Evolutionary conservation across 2,329 filamentous ascomycete species (phyloP), one percentile per base, ranked within the genome.

Genomic region (Pseudopyrenochaeta lycopersici): DNA sequence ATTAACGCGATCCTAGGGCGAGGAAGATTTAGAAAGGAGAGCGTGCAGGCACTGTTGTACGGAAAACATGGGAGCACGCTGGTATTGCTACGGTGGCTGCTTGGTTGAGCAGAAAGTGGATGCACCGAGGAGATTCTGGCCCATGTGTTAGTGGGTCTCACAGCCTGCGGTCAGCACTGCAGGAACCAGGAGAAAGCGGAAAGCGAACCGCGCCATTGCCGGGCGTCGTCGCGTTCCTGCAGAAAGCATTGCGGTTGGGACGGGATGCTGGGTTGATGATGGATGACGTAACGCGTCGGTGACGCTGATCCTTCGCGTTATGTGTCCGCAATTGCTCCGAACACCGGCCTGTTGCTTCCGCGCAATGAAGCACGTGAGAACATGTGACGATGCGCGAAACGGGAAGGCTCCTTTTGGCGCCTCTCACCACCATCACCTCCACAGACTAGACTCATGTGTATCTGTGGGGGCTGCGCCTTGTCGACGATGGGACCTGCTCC

Each of bases 151-250:
- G 23, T 27, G 23, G 23, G 23, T 27, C 23, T 27, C 23, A 9
- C 9, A 27, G 9, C 23, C n/a, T n/a, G 20, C 11, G 23, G 40
- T 42, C 23, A 42, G 27, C 40, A 20, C 40, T 42, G 42, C 40
- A 42, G 40, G 40, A 42, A 42, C 40, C 40, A 42, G 40, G 40
- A 23, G 40, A 29, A 30, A 17, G 40, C 4, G n/a, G 38, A 14
- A n/a, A 11, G 38, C 15, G 33, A 36, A 38, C 35, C 35, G 21
- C 5, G 18, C 17, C 10, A 15, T 12, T 23, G 39, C 23, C 29
- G 39, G 39, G 39, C 39, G 15, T n/a, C 27, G 40, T 17, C 40
- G 40, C 15, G 40, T 42, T 42, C 40, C 40, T 42, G 40, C 40
- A 42, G 40, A 29, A 5, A 30, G 40, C 39, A 23, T 15, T 21